Percentiles rank a stretch among this genome's conserved stretches.
Evolutionary conservation across 106 monocot genomes (phyloP).

Genomic region (Platanthera guangdongensis): DNA sequence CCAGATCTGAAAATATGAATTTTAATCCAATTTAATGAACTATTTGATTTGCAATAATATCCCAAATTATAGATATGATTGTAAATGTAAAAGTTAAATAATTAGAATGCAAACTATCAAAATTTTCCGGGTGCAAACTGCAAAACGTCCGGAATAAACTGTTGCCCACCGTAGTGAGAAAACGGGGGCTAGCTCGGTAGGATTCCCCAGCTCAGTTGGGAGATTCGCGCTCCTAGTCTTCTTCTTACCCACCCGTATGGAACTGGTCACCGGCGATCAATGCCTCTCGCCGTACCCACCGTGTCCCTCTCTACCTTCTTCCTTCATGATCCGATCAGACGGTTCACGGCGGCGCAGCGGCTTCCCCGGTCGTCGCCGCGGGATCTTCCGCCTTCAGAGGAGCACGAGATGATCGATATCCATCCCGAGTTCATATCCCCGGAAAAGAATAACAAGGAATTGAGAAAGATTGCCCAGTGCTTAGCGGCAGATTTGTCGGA

Average conservation of each 20-base stretch:
- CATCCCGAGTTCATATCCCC: background rate
- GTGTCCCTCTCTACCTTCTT: background rate
- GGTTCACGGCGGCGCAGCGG: background rate
- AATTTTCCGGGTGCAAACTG: no score
- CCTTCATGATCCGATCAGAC: background rate
- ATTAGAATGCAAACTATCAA: no score
- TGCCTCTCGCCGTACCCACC: background rate
- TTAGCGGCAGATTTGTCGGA: background rate
- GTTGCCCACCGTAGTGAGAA: no score
- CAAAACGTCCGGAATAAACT: no score
- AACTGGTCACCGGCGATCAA: background rate
- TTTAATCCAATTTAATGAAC: no score
- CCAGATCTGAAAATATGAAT: no score
- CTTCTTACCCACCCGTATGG: background rate
- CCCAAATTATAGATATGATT: no score
- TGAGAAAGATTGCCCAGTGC: background rate
- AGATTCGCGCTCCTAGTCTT: constrained; percentile 2
- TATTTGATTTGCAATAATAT: no score
- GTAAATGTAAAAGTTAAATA: no score
- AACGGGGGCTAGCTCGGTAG: background rate
- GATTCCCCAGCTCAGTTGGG: background rate
- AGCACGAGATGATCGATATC: background rate
- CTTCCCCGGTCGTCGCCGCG: background rate
- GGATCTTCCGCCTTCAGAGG: background rate
- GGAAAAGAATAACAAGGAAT: background rate